phyloP scores from a whole-genome alignment of 345 rosid genomes.

The Hibiscus mutabilis region DNA sequence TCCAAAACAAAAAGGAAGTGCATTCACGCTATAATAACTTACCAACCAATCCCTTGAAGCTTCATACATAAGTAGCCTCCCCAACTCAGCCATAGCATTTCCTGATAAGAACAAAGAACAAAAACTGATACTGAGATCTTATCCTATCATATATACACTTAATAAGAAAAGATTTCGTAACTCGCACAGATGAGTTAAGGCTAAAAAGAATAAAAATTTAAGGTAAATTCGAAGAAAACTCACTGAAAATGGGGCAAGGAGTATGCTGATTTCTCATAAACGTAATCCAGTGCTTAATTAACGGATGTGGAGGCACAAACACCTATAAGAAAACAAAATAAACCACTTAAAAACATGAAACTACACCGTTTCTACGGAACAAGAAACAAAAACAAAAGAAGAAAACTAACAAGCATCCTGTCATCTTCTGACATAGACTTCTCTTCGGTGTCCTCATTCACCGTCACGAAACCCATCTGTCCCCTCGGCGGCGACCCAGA shows the following conservation, averaged over 20 bases:
- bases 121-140: not conserved
- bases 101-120: constrained; percentile 27
- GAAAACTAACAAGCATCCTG: constrained; percentile 61
- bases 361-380: not conserved
- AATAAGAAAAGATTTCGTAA: not conserved
- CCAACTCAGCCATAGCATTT: constrained; percentile 88
- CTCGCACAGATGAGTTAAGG: not conserved
- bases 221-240: constrained; percentile 16
- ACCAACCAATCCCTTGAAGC: constrained; percentile 97
- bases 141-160: not conserved
- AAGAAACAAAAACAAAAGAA: not conserved
- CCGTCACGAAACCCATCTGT: no score
- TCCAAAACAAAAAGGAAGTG: not conserved
- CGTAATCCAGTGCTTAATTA: constrained; percentile 94
- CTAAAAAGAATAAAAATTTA: not conserved
- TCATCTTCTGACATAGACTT: constrained; percentile 12
- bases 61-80: constrained; percentile 83
- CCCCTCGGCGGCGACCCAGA: no score
- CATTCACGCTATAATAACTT: constrained; percentile 10
- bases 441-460: no score
- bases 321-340: constrained; percentile 34
- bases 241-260: constrained; percentile 76
- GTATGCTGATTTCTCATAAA: constrained; percentile 80
- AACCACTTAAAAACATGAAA: not conserved
- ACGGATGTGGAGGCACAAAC: constrained; percentile 85